Conservation (phyloP, 768 basidiomycete species). For the Lactifluus piperatus region DNA sequence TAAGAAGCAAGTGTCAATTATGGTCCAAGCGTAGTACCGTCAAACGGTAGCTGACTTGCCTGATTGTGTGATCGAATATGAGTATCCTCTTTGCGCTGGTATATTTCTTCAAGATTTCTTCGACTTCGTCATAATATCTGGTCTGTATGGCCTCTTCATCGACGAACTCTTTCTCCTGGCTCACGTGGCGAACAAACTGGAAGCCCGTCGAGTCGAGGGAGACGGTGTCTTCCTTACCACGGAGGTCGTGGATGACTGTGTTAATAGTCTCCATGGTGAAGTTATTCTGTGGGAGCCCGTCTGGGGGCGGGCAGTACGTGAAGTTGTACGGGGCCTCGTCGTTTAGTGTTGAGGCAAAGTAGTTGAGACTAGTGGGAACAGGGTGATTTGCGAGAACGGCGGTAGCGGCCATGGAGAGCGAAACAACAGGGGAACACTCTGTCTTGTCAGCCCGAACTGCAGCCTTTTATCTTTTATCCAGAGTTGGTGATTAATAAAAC, state of each 20-base stretch:
- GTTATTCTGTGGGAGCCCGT: conserved; percentile 26
- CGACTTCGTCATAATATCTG: conserved; percentile 36
- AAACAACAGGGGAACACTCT: background rate
- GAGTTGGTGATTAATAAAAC: conserved; percentile 1
- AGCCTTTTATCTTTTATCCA: background rate
- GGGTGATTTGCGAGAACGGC: conserved; percentile 28
- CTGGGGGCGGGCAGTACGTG: conserved; percentile 25
- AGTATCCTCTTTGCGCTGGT: conserved; percentile 33
- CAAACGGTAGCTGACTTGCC: conserved; percentile 21
- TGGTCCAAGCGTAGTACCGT: background rate
- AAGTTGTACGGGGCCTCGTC: conserved; percentile 31
- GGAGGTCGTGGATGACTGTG: conserved; percentile 27
- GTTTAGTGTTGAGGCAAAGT: conserved; percentile 23
- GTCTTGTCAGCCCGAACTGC: background rate
- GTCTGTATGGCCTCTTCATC: conserved; percentile 32
- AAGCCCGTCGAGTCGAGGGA: conserved; percentile 38
- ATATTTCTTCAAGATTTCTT: conserved; percentile 33
- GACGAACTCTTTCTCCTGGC: conserved; percentile 32
- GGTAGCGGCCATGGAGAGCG: conserved; percentile 9
- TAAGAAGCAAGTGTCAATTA: background rate
- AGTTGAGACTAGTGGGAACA: conserved; percentile 33
- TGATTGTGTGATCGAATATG: conserved; percentile 40
- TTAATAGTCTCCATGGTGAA: conserved; percentile 24
- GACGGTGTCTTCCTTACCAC: conserved; percentile 26
- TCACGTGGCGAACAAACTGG: conserved; percentile 29